Evolutionary conservation across 345 rosid species (phyloP).

Genomic region (Eutrema heterophyllum): DNA sequence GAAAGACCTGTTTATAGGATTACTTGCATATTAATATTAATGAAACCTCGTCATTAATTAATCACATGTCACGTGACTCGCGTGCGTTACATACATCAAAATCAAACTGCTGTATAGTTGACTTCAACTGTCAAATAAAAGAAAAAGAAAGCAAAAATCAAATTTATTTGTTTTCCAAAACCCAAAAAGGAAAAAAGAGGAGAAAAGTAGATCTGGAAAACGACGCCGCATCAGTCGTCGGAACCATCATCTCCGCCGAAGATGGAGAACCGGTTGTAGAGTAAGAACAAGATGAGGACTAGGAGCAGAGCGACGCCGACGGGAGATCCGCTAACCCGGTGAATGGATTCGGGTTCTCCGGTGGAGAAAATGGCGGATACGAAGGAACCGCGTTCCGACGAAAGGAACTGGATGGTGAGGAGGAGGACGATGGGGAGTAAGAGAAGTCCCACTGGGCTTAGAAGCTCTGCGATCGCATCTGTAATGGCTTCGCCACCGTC

Average conservation of each 20-base stretch:
- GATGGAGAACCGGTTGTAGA: slow-evolving; percentile 66
- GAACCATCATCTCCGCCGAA: slow-evolving; percentile 74
- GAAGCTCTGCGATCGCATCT: slow-evolving; percentile 63
- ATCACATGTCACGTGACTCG: slow-evolving; percentile 13
- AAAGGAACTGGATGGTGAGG: slow-evolving; percentile 73
- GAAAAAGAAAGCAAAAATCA: not conserved
- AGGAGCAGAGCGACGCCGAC: slow-evolving; percentile 71
- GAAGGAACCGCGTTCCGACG: slow-evolving; percentile 71
- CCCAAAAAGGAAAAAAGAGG: not conserved
- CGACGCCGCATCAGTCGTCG: slow-evolving; percentile 30
- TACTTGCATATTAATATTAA: not conserved
- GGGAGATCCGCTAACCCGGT: slow-evolving; percentile 72
- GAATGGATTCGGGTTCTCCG: slow-evolving; percentile 62
- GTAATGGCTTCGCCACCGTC: slow-evolving; percentile 80
- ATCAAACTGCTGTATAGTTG: not conserved
- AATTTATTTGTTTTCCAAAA: too few species aligned
- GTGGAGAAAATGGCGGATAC: slow-evolving; percentile 52
- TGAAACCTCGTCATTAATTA: too few species aligned
- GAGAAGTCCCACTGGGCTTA: slow-evolving; percentile 77
- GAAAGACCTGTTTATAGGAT: too few species aligned
- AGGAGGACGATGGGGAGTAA: slow-evolving; percentile 69
- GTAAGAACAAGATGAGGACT: slow-evolving; percentile 53
- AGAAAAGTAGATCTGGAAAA: slow-evolving; percentile 22
- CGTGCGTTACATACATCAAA: slow-evolving; percentile 13
- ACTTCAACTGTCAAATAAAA: slow-evolving; percentile 18